Evolutionary conservation across 768 basidiomycete species (phyloP).

Genomic region (Botryobasidium botryosum): DNA sequence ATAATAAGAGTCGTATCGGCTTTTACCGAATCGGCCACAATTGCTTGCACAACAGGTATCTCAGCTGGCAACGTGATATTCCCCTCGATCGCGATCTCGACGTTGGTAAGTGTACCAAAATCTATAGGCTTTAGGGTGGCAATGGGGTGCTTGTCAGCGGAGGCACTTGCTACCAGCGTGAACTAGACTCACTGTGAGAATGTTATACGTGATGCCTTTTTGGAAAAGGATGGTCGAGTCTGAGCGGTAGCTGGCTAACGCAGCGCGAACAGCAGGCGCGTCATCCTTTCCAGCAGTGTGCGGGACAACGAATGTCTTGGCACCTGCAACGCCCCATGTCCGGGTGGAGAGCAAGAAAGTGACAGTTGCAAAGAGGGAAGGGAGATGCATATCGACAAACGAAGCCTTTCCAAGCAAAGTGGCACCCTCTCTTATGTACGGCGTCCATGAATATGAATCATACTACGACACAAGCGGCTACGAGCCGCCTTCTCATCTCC

Average conservation of each 20-base stretch:
- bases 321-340: too few relatives aligned
- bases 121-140: conserved; percentile 24
- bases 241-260: conserved; percentile 23
- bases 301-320: conserved; percentile 31
- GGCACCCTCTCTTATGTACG: too few relatives aligned
- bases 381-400: too few relatives aligned
- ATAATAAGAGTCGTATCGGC: too few relatives aligned
- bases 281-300: conserved; percentile 34
- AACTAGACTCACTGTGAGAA: conserved; percentile 27
- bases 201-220: conserved; percentile 41
- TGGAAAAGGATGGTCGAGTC: conserved; percentile 37
- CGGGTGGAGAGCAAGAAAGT: too few relatives aligned
- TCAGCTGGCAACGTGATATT: conserved; percentile 39
- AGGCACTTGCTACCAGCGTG: background rate
- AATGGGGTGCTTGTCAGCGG: background rate
- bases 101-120: conserved; percentile 37
- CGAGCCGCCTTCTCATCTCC: too few relatives aligned
- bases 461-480: too few relatives aligned
- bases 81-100: conserved; percentile 39
- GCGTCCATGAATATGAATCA: too few relatives aligned
- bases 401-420: too few relatives aligned
- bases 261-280: conserved; percentile 30
- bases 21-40: background rate
- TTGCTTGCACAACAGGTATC: conserved; percentile 28
- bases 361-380: too few relatives aligned